Conservation (phyloP, 2,329 filamentous ascomycete species). For the Exophiala mesophila region DNA sequence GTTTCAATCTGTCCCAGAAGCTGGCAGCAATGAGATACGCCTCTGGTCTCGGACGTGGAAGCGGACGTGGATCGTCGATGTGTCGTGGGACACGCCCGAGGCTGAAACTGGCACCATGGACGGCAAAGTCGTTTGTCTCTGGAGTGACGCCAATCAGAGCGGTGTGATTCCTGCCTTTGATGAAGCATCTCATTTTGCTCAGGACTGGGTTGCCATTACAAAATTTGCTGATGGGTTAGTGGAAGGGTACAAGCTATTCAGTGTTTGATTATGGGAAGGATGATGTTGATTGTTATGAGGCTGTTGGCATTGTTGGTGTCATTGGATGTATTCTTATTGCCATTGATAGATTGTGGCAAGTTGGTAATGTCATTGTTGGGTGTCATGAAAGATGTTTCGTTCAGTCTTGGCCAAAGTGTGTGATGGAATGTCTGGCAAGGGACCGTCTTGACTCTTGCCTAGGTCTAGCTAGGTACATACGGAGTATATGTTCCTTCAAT, state of each 20-base stretch:
- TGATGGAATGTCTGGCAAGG: no score
- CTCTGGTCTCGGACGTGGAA: conserved; percentile 81
- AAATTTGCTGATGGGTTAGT: conserved; percentile 76
- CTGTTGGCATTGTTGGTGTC: no score
- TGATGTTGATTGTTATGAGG: not conserved
- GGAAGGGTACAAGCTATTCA: conserved; percentile 69
- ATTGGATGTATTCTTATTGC: no score
- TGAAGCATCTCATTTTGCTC: conserved; percentile 70
- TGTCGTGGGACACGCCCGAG: conserved; percentile 54
- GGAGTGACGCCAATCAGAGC: conserved; percentile 74
- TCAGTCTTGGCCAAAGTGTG: no score
- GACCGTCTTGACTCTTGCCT: no score
- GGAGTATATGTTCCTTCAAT: no score
- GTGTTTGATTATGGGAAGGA: conserved; percentile 38
- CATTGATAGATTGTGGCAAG: no score
- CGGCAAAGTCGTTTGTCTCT: conserved; percentile 71
- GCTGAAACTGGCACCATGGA: conserved; percentile 43
- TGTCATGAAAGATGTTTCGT: no score
- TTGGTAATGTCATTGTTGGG: no score
- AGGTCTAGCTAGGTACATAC: no score
- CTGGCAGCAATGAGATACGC: conserved; percentile 63
- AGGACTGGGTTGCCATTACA: conserved; percentile 71
- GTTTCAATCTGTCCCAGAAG: conserved; percentile 59
- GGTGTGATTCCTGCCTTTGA: conserved; percentile 77
- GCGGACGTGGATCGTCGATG: conserved; percentile 68